Base-by-base conservation (phyloP, 371 early-diverging fungal species). In the Phascolomyces articulosus region DNA sequence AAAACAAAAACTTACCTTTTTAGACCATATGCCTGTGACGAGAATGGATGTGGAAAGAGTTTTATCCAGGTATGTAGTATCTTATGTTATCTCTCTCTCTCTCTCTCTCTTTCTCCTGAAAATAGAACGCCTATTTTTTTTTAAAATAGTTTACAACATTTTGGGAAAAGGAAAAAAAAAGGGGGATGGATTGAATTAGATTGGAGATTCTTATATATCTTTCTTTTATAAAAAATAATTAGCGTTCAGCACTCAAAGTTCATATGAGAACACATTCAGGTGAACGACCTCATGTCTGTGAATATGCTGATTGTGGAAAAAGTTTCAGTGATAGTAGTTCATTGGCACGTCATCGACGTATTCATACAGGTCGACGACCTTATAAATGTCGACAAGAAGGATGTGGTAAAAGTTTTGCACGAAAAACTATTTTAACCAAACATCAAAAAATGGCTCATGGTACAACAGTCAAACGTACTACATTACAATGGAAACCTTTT, bases 251-350 rank as follows among this genome's bases (percentile, higher is more conserved):
- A 31, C 79, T 93, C 63, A 91, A 88, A 2, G 92, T 92, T 20
- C 93, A 91, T 70, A 72, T 84, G 57, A 83, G 93, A 60, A 92
- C 93, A 0, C 93, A 92, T 73, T 85, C 93, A 4, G 93, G 93
- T n/a, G 93, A 91, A 68, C 75, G 87, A 58, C 93, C 93, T 20
- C 93, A 91, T 66, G 67, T 79, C 29, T 92, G 93, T 65, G 86
- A 88, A 68, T 75, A 79, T 11, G 77, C 74, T 18, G 80, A 78
- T n/a, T 89, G 89, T 63, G 74, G 79, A 10, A 86, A 85, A 64
- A 73, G 82, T 21, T 89, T 89, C 70, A 86, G 87, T 60, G 89
- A 89, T 63, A 87, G 87, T 60, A 85, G 86, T 55, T 86, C 87
- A 1, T 63, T 80, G 23, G 81, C 81, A 15, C 60, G 81, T 34